Base-by-base conservation (phyloP, 305 asterid genomes). In the Fraxinus ornus region DNA sequence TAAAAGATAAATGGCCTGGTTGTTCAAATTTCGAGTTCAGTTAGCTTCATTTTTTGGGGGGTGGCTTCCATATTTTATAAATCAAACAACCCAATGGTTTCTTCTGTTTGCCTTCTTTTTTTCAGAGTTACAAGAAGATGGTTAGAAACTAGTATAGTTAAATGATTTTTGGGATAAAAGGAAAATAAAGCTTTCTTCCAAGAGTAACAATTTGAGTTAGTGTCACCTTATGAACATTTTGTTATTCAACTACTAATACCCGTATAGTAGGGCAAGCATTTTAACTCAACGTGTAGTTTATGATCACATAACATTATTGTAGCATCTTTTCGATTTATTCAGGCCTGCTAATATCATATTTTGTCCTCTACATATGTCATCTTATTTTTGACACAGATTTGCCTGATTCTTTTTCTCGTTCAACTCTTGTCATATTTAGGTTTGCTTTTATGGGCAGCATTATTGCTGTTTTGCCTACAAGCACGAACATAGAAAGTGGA, bases 401-500 rank as follows among this genome's bases (percentile, higher is more conserved):
- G 8, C 22, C 21, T 13, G 57, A 47, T 47, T 47, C 57, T 47
- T 47, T 47, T 47, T 44, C n/a, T 15, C 19, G 2, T 49, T 49
- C 22, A 49, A 49, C 62, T 49, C 49, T 4, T n/a, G 55, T 68
- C 78, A 17, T 55, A 80, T 47, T 79, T 82, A 92, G 98, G 97
- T 92, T 75, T 91, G 98, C 90, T 91, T 91, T 85, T 94, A 94
- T 55, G 97, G 99, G 78, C 98, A 91, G 87, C 99, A 96, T 88
- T 96, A 96, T 83, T 97, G 91, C 84, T 96, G 98, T 84, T 94
- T 96, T 88, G 97, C 98, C 70, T 96, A 90, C 92, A 91, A 92
- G 57, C 89, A 83, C 5, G 97, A 92, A 74, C 94, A 84, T 80
- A 97, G 87, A 37, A 89, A 85, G 86, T 96, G 99, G 99, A 84